Evolutionary conservation across 495 filamentous ascomycete genomes (phyloP), one percentile per base, ranked within the genome.

Genomic region (Haplographium delicatum): DNA sequence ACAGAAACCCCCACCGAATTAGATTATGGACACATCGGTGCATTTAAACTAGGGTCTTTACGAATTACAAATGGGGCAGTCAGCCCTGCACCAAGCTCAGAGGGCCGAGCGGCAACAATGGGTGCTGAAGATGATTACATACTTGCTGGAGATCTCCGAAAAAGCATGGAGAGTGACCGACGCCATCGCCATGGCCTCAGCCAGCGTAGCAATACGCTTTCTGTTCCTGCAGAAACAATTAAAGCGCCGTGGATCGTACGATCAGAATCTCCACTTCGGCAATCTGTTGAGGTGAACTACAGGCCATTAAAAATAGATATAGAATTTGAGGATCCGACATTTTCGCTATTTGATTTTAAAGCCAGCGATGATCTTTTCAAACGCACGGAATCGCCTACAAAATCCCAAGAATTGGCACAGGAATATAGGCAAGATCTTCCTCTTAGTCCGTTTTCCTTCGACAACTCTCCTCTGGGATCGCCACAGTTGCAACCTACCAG

Each of bases 21-120:
- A 20, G 43, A 56, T 20, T 62, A 62, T 49, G 51, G 56, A 27
- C 55, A 62, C 50, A 53, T 77, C 47, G 79, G 79, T 19, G 79
- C 70, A 19, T 81, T 79, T 57, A 81, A 80, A 56, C 68, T 75
- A 18, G 79, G 79, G 2, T 75, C 76, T 4, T 59, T 82, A 48
- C 70, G 76, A 42, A 81, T 82, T 46, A 75, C 71, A 22, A 82
- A 82, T 58, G 79, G 79, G 16, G 60, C 70, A n/a, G 73, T 69
- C 5, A 72, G 71, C 39, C 72, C 73, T 2, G 56, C 53, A 10
- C 64, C 62, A 2, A 63, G 57, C 16, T 22, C 25, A n/a, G 46
- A 54, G 10, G 46, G 34, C 1, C 28, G 40, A 23, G 10, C 52
- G 4, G 20, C 31, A 4, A 51, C 40, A 13, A 16, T 42, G 10